phyloP scores from a whole-genome alignment of 2,329 filamentous ascomycete genomes.

The Trichocomaceae sp. region DNA sequence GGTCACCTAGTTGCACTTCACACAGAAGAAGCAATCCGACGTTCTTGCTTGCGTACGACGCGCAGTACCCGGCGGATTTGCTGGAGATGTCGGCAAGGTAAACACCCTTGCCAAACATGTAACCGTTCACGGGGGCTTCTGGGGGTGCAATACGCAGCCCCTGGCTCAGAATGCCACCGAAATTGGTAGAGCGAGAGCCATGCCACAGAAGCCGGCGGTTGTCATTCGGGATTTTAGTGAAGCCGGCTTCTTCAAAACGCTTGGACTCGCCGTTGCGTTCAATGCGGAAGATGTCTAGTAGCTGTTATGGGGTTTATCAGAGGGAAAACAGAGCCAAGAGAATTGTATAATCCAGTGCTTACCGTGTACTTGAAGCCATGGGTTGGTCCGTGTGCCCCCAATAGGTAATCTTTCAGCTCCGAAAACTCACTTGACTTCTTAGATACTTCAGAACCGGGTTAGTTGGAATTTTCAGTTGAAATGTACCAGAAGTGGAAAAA shows the following conservation, averaged over 20 bases:
- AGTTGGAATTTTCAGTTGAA: background rate
- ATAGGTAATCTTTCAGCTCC: slow-evolving; percentile 61
- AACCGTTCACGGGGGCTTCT: slow-evolving; percentile 68
- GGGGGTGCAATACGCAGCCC: slow-evolving; percentile 80
- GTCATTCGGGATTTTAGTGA: slow-evolving; percentile 52
- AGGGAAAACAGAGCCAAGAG: background rate
- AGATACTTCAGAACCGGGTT: slow-evolving; percentile 41
- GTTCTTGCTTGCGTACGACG: slow-evolving; percentile 53
- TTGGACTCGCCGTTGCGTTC: slow-evolving; percentile 65
- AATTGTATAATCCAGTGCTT: slow-evolving; percentile 11
- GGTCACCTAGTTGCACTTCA: slow-evolving; percentile 73
- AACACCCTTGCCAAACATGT: slow-evolving; percentile 88
- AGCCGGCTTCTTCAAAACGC: slow-evolving; percentile 57
- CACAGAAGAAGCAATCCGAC: slow-evolving; percentile 73
- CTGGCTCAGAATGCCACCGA: slow-evolving; percentile 77
- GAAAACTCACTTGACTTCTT: slow-evolving; percentile 55
- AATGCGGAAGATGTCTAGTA: slow-evolving; percentile 76
- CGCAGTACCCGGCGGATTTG: slow-evolving; percentile 77
- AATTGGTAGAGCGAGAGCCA: slow-evolving; percentile 76
- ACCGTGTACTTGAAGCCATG: slow-evolving; percentile 48
- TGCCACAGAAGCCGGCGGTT: slow-evolving; percentile 74
- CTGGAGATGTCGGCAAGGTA: slow-evolving; percentile 80
- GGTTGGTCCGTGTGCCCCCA: slow-evolving; percentile 59
- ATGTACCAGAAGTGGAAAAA: background rate
- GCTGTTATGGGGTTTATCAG: slow-evolving; percentile 22